Conservation (phyloP, 805 yeast genomes). For the Teunomyces gatunensis region DNA sequence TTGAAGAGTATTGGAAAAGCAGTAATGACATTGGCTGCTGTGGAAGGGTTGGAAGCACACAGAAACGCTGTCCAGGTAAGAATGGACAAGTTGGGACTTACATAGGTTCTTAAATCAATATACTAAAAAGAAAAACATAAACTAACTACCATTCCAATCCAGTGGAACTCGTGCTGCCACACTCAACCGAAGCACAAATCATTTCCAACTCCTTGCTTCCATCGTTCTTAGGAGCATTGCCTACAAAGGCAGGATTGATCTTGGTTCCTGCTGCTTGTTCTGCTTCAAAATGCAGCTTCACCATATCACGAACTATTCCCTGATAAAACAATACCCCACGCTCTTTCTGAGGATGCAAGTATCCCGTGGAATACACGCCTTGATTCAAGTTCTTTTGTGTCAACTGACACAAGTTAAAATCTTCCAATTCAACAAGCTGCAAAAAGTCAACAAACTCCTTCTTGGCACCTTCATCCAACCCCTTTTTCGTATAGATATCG, state of each 20-base stretch:
- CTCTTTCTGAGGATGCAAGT: constrained; percentile 57
- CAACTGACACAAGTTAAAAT: constrained; percentile 55
- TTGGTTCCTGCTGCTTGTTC: constrained; percentile 46
- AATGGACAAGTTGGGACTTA: constrained; percentile 71
- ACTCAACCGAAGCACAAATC: constrained; percentile 50
- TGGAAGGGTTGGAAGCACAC: constrained; percentile 97
- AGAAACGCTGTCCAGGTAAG: constrained; percentile 95
- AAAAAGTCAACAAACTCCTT: constrained; percentile 63
- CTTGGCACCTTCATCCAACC: constrained; percentile 49
- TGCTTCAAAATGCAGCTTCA: constrained; percentile 47
- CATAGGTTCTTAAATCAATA: no score
- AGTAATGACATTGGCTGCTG: constrained; percentile 91
- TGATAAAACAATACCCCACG: constrained; percentile 59
- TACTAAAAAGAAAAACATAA: background rate
- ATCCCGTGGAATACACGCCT: constrained; percentile 59
- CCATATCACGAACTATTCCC: constrained; percentile 54
- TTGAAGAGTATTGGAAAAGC: constrained; percentile 89
- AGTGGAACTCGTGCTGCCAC: constrained; percentile 22
- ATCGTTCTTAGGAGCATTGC: constrained; percentile 36
- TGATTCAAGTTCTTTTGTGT: constrained; percentile 62
- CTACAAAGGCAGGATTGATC: constrained; percentile 52
- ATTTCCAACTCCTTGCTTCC: constrained; percentile 48
- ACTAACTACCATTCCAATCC: constrained; percentile 10
- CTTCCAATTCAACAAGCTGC: constrained; percentile 59
- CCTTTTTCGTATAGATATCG: constrained; percentile 61